These are phyloP conservation scores for Entomortierella lignicola DNA, from an alignment of 192 early-diverging fungal genomes.

Conservation along the genomic window DNA sequence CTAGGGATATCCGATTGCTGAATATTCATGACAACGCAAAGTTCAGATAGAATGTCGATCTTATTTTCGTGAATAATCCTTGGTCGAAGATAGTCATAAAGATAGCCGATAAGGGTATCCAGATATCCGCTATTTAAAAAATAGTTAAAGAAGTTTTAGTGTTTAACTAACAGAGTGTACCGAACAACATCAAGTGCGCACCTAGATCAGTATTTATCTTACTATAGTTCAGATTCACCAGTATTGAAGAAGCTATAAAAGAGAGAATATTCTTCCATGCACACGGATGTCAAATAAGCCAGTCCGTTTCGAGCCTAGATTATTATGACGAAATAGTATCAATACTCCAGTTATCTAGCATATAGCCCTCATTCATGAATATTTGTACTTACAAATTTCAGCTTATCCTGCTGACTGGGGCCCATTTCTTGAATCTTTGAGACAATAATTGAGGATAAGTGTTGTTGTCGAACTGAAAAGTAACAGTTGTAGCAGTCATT, in stretches of 20 bases:
- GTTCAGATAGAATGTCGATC: slow-evolving; percentile 84
- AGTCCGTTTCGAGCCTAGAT: slow-evolving; percentile 78
- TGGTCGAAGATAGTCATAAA: slow-evolving; percentile 90
- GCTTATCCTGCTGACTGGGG: slow-evolving; percentile 59
- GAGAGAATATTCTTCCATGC: slow-evolving; percentile 84
- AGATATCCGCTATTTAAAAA: slow-evolving; percentile 71
- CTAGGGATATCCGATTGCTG: slow-evolving; percentile 61
- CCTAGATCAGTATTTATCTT: slow-evolving; percentile 26
- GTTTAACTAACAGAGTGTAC: too few relatives aligned
- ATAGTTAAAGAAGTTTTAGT: background rate
- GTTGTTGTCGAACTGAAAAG: slow-evolving; percentile 75
- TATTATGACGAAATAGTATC: background rate
- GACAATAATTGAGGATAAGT: slow-evolving; percentile 75
- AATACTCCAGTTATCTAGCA: too few relatives aligned
- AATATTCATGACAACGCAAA: slow-evolving; percentile 79
- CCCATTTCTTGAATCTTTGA: slow-evolving; percentile 71
- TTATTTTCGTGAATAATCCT: slow-evolving; percentile 87
- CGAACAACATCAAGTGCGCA: background rate
- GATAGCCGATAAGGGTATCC: slow-evolving; percentile 75
- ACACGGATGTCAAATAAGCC: slow-evolving; percentile 87
- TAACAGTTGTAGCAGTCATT: slow-evolving; percentile 82
- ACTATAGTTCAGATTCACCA: slow-evolving; percentile 81
- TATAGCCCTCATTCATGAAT: background rate
- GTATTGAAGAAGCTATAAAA: slow-evolving; percentile 84
- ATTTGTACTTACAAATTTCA: slow-evolving; percentile 64